Percentiles rank a stretch among this genome's conserved stretches.
Conservation (phyloP, 2,329 filamentous ascomycete genomes). For the Sarocladiaceae sp. region DNA sequence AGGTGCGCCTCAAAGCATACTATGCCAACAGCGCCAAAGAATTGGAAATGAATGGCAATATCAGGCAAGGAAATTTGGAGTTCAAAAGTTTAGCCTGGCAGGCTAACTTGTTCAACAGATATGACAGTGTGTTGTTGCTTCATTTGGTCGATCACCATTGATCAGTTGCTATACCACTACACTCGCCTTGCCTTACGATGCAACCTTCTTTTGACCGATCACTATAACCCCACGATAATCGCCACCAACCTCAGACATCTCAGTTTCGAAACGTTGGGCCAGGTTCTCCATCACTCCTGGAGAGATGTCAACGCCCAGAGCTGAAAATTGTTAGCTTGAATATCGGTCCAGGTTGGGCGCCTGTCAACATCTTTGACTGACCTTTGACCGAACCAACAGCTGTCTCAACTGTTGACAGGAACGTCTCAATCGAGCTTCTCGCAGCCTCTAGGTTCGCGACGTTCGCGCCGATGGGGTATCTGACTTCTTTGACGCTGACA, state of each 20-base stretch:
- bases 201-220: background rate
- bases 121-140: too few species aligned
- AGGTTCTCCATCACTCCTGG: background rate
- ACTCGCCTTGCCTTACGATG: background rate
- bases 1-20: too few species aligned
- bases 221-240: background rate
- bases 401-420: background rate
- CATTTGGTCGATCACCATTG: too few species aligned
- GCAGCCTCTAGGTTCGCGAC: slow-evolving; percentile 1
- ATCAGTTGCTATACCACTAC: too few species aligned
- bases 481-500: slow-evolving; percentile 1
- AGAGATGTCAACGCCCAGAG: slow-evolving; percentile 1
- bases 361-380: background rate
- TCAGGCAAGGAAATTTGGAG: too few species aligned
- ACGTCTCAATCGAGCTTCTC: background rate
- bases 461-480: slow-evolving; percentile 7
- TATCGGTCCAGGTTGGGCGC: too few species aligned
- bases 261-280: slow-evolving; percentile 10
- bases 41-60: too few species aligned
- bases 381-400: background rate
- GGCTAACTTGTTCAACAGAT: too few species aligned
- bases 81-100: too few species aligned
- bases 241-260: slow-evolving; percentile 13
- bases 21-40: too few species aligned
- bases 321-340: too few species aligned